A percentile compares a stretch with the other conserved stretches of the same genome.
Conservation (phyloP, 148 eudicot genomes). For the Amaranthus hypochondriacus region DNA sequence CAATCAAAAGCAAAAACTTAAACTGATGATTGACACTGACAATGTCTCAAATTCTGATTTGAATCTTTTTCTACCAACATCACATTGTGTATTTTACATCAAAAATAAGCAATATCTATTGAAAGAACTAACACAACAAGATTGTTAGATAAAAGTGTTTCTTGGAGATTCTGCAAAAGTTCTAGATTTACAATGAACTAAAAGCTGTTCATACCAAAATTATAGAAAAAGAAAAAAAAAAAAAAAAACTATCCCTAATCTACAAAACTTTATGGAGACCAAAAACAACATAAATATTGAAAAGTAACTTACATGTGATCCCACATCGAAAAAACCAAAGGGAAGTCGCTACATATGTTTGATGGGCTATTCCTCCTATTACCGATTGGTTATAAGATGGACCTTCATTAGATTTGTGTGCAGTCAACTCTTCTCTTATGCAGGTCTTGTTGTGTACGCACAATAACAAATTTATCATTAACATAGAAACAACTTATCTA, state of each 20-base stretch:
- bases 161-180: conserved; percentile 3
- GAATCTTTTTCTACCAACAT: not conserved
- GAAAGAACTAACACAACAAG: conserved; percentile 1
- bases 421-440: no score
- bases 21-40: no score
- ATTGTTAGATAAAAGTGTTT: conserved; percentile 8
- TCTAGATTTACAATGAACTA: conserved; percentile 7
- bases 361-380: no score
- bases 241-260: not conserved
- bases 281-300: conserved; percentile 4
- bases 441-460: no score
- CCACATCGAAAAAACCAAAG: no score
- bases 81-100: not conserved
- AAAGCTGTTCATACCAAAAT: conserved; percentile 1
- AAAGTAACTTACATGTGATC: no score
- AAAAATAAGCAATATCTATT: not conserved
- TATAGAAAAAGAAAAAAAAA: not conserved
- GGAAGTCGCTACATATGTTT: no score
- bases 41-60: not conserved
- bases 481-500: not conserved
- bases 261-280: conserved; percentile 1
- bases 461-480: not conserved
- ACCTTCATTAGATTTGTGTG: no score
- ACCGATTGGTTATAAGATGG: no score
- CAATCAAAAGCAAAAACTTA: no score